Evolutionary conservation across 192 early-diverging fungal species (phyloP), one percentile per base, ranked within the genome.

Genomic region (Spizellomyces punctatus): DNA sequence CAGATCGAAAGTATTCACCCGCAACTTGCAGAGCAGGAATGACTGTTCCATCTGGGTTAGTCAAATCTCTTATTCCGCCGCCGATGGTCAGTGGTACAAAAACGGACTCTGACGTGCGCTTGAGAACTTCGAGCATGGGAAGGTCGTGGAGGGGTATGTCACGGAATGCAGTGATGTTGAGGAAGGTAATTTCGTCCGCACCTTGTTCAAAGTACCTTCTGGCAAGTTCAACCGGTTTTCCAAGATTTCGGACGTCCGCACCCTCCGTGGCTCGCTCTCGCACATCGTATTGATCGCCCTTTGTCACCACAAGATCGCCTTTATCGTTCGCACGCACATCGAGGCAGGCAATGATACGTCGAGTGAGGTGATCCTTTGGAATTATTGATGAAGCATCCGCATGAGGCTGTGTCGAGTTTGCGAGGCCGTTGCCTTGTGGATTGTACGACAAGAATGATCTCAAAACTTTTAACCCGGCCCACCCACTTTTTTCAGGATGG

Each of bases 61-160:
- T 84, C 8, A 97, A 81, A 72, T 98, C 93, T 58, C 96, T 89
- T 77, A 99, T 98, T 17, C 98, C 98, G 44, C 98, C 98, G 66
- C 98, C 98, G 64, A 99, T 97, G 16, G 96, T 98, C 75, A 99
- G 82, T 12, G 98, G 98, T n/a, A 99, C 98, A 85, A 99, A 99
- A 49, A 99, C 93, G 5, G 86, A 88, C 68, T 93, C 91, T 36
- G 92, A 94, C 2, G 96, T 89, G 58, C 89, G 85, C 57, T 87
- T 81, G 44, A 99, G 80, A 22, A 99, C 95, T 75, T 98, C 90
- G 10, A 99, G 81, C 98, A 99, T 99, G 44, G 98, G 96, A 56
- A 90, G 83, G 76, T 99, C 98, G 17, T 78, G 61, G 49, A 99
- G 79, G 9, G 97, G 96, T 59, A 88, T 82, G 81, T 95, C 91